phyloP scores from a whole-genome alignment of 371 early-diverging fungal genomes.

The Actinomucor elegans region DNA sequence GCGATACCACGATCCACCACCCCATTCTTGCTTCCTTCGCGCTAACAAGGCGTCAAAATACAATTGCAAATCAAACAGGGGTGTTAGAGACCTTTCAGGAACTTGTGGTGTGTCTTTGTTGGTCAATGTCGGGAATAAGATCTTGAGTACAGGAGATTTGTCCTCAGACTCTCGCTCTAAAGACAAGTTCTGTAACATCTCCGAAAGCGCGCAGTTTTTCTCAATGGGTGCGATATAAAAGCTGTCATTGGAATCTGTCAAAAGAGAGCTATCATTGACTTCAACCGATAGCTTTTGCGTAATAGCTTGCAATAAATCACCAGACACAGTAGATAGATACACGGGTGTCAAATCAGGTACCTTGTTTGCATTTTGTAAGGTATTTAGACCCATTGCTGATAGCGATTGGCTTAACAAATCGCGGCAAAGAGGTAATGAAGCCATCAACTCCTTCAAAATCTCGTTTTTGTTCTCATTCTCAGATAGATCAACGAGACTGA shows the following conservation, averaged over 20 bases:
- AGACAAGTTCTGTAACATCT: background rate
- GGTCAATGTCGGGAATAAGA: slow-evolving; percentile 3
- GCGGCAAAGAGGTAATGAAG: slow-evolving; percentile 45
- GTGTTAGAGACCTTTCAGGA: slow-evolving; percentile 11
- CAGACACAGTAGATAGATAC: slow-evolving; percentile 35
- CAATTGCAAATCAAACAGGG: slow-evolving; percentile 10
- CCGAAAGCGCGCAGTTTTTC: background rate
- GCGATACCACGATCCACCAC: slow-evolving; percentile 27
- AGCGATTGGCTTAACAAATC: slow-evolving; percentile 51
- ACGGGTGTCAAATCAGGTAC: slow-evolving; percentile 51
- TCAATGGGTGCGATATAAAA: slow-evolving; percentile 10
- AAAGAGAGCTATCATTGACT: background rate
- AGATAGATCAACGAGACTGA: slow-evolving; percentile 36
- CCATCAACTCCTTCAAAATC: slow-evolving; percentile 37
- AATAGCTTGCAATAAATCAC: background rate
- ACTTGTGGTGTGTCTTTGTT: background rate
- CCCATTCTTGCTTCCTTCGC: slow-evolving; percentile 22
- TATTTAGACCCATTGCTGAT: slow-evolving; percentile 49
- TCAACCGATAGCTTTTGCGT: background rate
- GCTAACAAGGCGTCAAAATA: slow-evolving; percentile 36
- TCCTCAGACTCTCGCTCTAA: slow-evolving; percentile 9
- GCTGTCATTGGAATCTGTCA: slow-evolving; percentile 14
- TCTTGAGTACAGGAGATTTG: slow-evolving; percentile 13
- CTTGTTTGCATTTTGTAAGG: slow-evolving; percentile 18
- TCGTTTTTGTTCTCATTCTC: slow-evolving; percentile 37